Conservation (phyloP, 2,329 filamentous ascomycete species). For the Hymenotorrendiella dingleyae region DNA sequence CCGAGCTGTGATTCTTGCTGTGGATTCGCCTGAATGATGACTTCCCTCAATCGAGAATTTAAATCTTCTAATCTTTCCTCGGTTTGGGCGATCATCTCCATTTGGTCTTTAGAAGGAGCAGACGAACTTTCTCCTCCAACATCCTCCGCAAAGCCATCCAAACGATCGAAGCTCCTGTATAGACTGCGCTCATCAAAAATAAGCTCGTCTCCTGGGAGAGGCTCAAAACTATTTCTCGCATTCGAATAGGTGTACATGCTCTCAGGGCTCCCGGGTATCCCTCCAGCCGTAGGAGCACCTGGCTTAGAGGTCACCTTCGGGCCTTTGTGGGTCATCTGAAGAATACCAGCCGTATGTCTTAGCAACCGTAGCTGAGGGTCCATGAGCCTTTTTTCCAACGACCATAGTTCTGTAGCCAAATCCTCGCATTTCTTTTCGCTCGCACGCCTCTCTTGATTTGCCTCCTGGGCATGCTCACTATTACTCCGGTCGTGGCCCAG, state of each 20-base stretch:
- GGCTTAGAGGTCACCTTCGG: constrained; percentile 44
- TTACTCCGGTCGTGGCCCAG: constrained; percentile 37
- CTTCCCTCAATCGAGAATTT: constrained; percentile 59
- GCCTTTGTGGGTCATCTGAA: constrained; percentile 82
- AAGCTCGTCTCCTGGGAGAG: constrained; percentile 44
- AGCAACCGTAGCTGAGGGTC: constrained; percentile 70
- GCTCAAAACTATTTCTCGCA: constrained; percentile 52
- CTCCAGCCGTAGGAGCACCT: constrained; percentile 35
- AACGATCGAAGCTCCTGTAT: constrained; percentile 62
- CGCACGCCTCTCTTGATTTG: constrained; percentile 67
- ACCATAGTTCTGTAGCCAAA: constrained; percentile 72
- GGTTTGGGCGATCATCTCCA: constrained; percentile 52
- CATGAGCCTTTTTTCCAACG: constrained; percentile 70
- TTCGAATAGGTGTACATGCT: constrained; percentile 67
- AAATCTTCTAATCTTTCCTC: constrained; percentile 62
- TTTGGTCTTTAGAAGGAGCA: constrained; percentile 27
- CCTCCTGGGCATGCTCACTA: constrained; percentile 41
- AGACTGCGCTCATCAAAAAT: constrained; percentile 74
- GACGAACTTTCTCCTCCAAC: constrained; percentile 10
- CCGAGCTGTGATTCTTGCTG: constrained; percentile 18
- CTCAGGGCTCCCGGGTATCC: constrained; percentile 68
- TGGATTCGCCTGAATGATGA: constrained; percentile 60
- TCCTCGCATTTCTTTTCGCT: constrained; percentile 82
- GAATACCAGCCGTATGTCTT: constrained; percentile 85
- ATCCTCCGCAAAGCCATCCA: constrained; percentile 43